A percentile compares a stretch with the other conserved stretches of the same genome.
phyloP scores from a whole-genome alignment of 2,329 filamentous ascomycete genomes.

The Coniella lustricola region DNA sequence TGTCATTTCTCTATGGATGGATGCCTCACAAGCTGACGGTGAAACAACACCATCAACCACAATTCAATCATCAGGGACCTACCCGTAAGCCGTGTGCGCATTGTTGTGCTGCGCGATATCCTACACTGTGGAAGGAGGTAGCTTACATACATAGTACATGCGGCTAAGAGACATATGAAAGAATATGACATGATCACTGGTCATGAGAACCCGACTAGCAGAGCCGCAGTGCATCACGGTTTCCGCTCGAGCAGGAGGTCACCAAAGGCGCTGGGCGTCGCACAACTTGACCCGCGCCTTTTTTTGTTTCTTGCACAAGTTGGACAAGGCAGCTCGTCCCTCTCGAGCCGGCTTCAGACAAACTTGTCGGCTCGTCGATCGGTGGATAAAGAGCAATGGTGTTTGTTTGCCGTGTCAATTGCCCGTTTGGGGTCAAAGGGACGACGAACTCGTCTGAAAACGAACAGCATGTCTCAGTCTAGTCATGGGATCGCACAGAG shows the following conservation, averaged over 20 bases:
- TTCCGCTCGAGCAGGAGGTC: background rate
- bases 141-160: background rate
- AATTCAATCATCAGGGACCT: no score
- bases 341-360: background rate
- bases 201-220: background rate
- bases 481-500: slow-evolving; percentile 7
- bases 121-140: no score
- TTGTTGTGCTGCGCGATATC: no score
- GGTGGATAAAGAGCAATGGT: background rate
- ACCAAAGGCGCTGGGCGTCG: background rate
- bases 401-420: background rate
- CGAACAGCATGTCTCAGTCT: slow-evolving; percentile 13
- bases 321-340: no score
- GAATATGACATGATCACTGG: background rate
- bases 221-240: slow-evolving; percentile 1
- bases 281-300: no score
- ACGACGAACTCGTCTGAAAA: background rate
- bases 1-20: no score
- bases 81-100: no score
- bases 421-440: background rate
- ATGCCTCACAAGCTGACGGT: no score
- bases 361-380: background rate
- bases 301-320: no score
- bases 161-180: background rate
- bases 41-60: no score